Evolutionary conservation across 345 rosid species (phyloP).

Genomic region (Hibiscus mutabilis): DNA sequence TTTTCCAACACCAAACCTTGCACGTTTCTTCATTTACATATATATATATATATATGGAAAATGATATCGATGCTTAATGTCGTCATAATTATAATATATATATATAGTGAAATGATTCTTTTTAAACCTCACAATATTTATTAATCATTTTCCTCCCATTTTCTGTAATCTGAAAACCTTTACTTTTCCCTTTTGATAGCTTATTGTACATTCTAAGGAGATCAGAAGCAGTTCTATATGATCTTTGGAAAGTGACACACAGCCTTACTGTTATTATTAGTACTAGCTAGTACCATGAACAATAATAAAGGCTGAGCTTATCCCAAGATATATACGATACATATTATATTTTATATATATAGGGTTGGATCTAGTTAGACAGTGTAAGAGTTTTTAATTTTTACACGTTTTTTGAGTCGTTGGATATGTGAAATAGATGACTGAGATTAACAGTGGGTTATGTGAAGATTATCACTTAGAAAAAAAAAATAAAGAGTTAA

Average conservation of each 20-base stretch:
- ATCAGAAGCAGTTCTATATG: background rate
- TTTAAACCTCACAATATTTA: background rate
- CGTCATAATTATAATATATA: background rate
- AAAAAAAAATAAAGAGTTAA: too few species aligned
- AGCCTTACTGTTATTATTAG: background rate
- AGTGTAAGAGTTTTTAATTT: too few species aligned
- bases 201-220: background rate
- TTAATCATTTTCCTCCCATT: background rate
- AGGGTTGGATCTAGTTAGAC: too few species aligned
- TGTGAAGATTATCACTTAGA: too few species aligned
- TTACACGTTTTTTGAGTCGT: too few species aligned
- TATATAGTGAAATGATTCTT: background rate
- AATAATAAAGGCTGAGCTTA: too few species aligned
- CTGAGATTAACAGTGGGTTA: too few species aligned
- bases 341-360: too few species aligned
- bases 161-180: background rate
- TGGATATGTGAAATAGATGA: too few species aligned
- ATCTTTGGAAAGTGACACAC: background rate
- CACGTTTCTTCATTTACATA: slow-evolving; percentile 7
- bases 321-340: background rate
- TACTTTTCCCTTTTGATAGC: slow-evolving; percentile 9
- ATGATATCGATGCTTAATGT: background rate
- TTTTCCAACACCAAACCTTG: background rate
- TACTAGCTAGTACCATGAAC: too few species aligned
- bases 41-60: background rate